Conservation (phyloP, 805 yeast genomes). For the Teunomyces gatunensis region DNA sequence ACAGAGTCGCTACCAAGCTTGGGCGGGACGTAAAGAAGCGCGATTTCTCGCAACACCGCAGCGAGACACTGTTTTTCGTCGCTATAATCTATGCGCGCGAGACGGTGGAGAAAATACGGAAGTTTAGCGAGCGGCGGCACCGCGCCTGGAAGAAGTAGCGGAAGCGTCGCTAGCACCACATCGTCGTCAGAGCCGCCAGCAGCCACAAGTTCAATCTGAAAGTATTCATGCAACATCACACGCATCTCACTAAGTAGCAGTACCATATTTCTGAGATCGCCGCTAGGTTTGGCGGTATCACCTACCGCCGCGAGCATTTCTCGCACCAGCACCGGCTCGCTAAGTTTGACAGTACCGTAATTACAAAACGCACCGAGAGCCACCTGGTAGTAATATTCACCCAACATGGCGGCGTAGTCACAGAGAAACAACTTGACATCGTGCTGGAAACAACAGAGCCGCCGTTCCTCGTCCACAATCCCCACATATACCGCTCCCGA, state of each 20-base stretch:
- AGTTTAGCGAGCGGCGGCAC: conserved; percentile 62
- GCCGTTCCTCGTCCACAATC: conserved; percentile 63
- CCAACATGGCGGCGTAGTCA: conserved; percentile 70
- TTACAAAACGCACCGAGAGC: conserved; percentile 77
- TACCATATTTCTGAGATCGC: neutral
- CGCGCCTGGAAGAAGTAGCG: conserved; percentile 65
- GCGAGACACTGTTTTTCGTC: conserved; percentile 68
- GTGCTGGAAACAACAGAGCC: conserved; percentile 81
- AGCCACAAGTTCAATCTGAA: conserved; percentile 48
- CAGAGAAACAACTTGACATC: conserved; percentile 75
- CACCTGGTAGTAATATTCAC: conserved; percentile 77
- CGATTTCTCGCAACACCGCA: conserved; percentile 64
- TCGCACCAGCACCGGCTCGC: conserved; percentile 20
- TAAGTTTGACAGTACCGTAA: conserved; percentile 53
- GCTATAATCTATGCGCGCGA: conserved; percentile 59
- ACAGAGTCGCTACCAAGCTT: conserved; percentile 19
- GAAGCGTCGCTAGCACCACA: conserved; percentile 51
- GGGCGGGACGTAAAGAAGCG: conserved; percentile 72
- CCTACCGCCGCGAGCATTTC: conserved; percentile 29
- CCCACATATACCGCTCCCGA: conserved; percentile 77
- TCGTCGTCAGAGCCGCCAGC: conserved; percentile 17
- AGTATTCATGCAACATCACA: conserved; percentile 83
- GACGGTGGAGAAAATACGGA: conserved; percentile 60
- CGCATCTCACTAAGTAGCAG: conserved; percentile 43
- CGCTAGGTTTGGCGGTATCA: neutral